A percentile compares a stretch with the other conserved stretches of the same genome.
Conservation (phyloP, 176 grass and related monocot genomes). For the Triticum timopheevii region DNA sequence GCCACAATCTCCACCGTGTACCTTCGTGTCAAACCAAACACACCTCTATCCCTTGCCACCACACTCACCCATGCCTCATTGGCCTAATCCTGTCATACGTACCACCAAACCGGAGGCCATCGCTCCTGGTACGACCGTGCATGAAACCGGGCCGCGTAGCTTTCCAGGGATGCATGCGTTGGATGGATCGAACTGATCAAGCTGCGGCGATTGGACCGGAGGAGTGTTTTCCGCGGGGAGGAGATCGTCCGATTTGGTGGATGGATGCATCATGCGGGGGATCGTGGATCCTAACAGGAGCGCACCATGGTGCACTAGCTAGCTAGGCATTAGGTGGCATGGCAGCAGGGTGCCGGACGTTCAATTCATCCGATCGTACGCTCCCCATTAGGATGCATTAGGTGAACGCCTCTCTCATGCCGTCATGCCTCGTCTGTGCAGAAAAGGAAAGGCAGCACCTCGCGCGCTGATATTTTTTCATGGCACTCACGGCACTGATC, state of each 20-base stretch:
- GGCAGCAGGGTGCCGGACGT: neutral
- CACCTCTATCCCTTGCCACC: neutral
- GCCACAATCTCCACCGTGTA: neutral
- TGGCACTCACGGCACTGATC: neutral
- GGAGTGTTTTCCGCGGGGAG: slow-evolving; percentile 17
- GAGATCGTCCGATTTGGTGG: neutral
- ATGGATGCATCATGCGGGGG: neutral
- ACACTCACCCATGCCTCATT: neutral
- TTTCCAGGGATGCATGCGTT: neutral
- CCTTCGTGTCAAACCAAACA: neutral
- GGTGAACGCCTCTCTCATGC: neutral
- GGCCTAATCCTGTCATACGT: neutral
- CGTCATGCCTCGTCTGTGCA: neutral
- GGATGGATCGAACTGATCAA: neutral
- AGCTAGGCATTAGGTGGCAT: neutral
- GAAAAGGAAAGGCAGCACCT: neutral
- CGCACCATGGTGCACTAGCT: slow-evolving; percentile 37
- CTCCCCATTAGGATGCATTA: slow-evolving; percentile 8
- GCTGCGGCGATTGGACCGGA: neutral
- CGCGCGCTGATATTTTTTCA: neutral
- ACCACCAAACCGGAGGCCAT: slow-evolving; percentile 27
- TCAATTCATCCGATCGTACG: neutral
- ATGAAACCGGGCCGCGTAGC: neutral
- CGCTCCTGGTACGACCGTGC: neutral
- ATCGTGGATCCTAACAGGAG: slow-evolving; percentile 39